Evolutionary conservation across 306 rosid genomes (phyloP).

Genomic region (Astragalus glycyphyllos): DNA sequence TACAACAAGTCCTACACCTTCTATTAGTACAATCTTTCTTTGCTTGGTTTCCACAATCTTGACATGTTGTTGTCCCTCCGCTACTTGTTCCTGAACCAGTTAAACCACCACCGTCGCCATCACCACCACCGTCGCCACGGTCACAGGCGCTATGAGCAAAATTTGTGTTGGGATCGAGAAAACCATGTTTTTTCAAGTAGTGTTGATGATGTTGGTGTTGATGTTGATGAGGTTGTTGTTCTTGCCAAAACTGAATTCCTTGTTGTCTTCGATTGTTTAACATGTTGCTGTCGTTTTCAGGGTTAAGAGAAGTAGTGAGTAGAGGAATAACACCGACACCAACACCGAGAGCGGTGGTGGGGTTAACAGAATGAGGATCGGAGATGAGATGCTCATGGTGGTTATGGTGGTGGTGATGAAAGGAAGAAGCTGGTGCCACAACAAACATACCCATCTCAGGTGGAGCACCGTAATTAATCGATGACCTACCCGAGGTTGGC

Average conservation of each 20-base stretch:
- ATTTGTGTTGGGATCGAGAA: conserved; percentile 45
- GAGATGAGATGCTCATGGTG: conserved; percentile 36
- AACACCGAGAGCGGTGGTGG: conserved; percentile 86
- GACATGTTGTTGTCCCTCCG: conserved; percentile 66
- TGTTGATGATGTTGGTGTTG: conserved; percentile 36
- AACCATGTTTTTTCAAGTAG: conserved; percentile 60
- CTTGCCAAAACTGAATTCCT: conserved; percentile 92
- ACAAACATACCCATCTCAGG: conserved; percentile 77
- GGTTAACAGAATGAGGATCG: conserved; percentile 63
- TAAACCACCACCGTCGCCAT: conserved; percentile 39
- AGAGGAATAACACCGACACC: conserved; percentile 88
- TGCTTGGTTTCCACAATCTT: conserved; percentile 96
- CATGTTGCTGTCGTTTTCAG: conserved; percentile 40
- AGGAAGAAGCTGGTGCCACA: conserved; percentile 69
- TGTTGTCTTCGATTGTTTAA: not conserved
- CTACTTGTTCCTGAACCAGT: conserved; percentile 46
- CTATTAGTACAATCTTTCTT: conserved; percentile 87
- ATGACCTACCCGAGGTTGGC: conserved; percentile 45
- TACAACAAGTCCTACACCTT: conserved; percentile 92
- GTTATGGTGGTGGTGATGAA: conserved; percentile 50
- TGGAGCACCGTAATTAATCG: conserved; percentile 56
- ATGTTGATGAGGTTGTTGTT: conserved; percentile 42
- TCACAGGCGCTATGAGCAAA: conserved; percentile 22
- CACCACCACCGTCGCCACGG: not conserved
- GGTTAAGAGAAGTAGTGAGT: conserved; percentile 62